These are phyloP conservation scores for Podospora appendiculata DNA, from an alignment of 495 filamentous ascomycete genomes.

Conservation along the genomic window DNA sequence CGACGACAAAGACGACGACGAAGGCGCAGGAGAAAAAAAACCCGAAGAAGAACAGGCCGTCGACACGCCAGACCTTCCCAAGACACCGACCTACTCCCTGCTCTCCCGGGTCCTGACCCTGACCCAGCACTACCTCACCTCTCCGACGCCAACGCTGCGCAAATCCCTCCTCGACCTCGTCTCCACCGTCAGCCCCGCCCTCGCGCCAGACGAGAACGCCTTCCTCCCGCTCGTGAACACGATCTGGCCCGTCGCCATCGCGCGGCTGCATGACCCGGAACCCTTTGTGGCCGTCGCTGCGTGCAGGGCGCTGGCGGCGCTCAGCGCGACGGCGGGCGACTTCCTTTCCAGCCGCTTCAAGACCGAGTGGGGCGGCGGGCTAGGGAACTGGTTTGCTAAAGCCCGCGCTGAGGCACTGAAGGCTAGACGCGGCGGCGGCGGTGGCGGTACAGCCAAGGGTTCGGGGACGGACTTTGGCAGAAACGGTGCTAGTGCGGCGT, in stretches of 20 bases:
- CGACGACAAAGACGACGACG: constrained; percentile 6
- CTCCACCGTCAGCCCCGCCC: constrained; percentile 54
- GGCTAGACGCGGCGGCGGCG: constrained; percentile 23
- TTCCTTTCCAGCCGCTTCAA: constrained; percentile 69
- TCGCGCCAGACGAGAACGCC: constrained; percentile 65
- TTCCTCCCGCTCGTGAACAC: constrained; percentile 87
- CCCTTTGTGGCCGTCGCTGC: constrained; percentile 65
- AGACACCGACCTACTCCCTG: constrained; percentile 51
- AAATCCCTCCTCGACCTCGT: constrained; percentile 69
- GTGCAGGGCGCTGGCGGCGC: constrained; percentile 51
- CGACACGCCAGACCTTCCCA: constrained; percentile 37
- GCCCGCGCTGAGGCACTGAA: constrained; percentile 21
- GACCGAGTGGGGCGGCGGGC: constrained; percentile 56
- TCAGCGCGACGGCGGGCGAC: constrained; percentile 64
- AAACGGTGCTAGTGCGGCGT: too few relatives aligned
- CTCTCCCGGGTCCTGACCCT: constrained; percentile 60
- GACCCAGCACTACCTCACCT: constrained; percentile 80
- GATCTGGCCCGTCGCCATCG: constrained; percentile 72
- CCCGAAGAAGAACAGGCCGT: constrained; percentile 17
- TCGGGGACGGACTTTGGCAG: not conserved
- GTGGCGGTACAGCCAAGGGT: constrained; percentile 13
- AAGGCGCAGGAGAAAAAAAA: constrained; percentile 8
- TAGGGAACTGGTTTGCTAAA: constrained; percentile 30
- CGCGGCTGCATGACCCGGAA: constrained; percentile 67
- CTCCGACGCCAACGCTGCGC: constrained; percentile 69